phyloP scores from a whole-genome alignment of 2,329 filamentous ascomycete species.

The Waltergamsia citrina region DNA sequence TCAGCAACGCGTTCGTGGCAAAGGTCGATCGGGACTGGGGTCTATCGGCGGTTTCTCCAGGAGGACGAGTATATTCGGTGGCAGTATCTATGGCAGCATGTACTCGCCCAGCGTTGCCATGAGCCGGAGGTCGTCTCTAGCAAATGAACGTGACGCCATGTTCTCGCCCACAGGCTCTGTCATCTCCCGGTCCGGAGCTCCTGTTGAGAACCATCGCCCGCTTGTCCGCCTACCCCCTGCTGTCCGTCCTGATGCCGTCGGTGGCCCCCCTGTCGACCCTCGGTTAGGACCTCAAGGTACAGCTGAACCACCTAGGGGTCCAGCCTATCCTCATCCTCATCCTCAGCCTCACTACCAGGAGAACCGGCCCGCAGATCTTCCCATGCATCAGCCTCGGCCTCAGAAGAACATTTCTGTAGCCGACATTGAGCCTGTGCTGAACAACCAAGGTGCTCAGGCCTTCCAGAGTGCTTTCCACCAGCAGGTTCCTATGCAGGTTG shows the following conservation, averaged over 20 bases:
- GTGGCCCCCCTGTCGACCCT: neutral
- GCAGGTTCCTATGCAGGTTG: constrained; percentile 73
- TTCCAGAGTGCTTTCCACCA: constrained; percentile 93
- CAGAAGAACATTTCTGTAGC: constrained; percentile 91
- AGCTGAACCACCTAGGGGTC: no score
- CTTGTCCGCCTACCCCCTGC: constrained; percentile 76
- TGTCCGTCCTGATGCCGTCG: constrained; percentile 16
- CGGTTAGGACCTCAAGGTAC: neutral
- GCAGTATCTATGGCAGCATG: constrained; percentile 61
- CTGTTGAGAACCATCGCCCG: constrained; percentile 55
- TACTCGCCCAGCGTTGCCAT: constrained; percentile 84
- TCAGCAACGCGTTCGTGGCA: constrained; percentile 63
- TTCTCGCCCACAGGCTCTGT: constrained; percentile 75
- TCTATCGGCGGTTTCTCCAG: constrained; percentile 61
- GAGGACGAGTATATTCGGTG: constrained; percentile 72
- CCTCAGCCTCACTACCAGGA: constrained; percentile 43
- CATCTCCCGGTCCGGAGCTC: constrained; percentile 57
- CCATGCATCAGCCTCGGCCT: constrained; percentile 91
- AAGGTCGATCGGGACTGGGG: constrained; percentile 62
- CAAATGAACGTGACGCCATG: constrained; percentile 57
- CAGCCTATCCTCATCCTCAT: neutral
- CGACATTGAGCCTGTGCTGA: constrained; percentile 78
- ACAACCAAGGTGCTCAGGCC: constrained; percentile 51
- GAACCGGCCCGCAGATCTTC: constrained; percentile 39
- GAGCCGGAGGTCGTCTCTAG: constrained; percentile 77